Evolutionary conservation across 108 stramenopile species (phyloP).

Genomic region (Nitzschia sp.): DNA sequence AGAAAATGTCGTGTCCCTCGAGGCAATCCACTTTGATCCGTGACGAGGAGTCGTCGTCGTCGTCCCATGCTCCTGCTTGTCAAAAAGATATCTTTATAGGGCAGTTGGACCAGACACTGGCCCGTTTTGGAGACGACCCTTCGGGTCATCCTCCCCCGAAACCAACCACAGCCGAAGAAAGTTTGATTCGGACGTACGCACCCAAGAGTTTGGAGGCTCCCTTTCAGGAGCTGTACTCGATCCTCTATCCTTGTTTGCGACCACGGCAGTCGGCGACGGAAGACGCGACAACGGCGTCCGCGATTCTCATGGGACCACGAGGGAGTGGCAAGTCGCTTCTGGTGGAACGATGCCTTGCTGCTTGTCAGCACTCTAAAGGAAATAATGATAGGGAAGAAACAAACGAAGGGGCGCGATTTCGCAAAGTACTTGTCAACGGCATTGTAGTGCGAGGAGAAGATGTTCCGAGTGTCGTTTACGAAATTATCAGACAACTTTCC

Average conservation of each 20-base stretch:
- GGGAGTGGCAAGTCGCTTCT: conserved; percentile 77
- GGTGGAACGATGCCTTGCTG: conserved; percentile 63
- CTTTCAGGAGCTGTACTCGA: conserved; percentile 39
- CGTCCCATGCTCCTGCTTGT: not conserved
- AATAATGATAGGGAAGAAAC: not conserved
- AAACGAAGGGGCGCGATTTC: conserved; percentile 32
- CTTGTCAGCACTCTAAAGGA: conserved; percentile 25
- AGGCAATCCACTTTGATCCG: not conserved
- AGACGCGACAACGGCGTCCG: conserved; percentile 53
- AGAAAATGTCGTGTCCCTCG: not conserved
- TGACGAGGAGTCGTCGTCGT: not conserved
- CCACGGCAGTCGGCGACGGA: not conserved
- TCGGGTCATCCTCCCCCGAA: not conserved
- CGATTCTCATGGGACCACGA: conserved; percentile 70
- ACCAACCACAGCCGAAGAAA: conserved; percentile 18
- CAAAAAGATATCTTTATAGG: not conserved
- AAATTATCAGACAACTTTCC: conserved; percentile 81
- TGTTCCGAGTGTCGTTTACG: conserved; percentile 54
- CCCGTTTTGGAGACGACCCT: conserved; percentile 11
- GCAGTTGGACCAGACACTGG: conserved; percentile 2
- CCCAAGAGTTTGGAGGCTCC: conserved; percentile 33
- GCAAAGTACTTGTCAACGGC: conserved; percentile 70
- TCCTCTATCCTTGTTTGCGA: conserved; percentile 32
- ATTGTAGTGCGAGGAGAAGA: conserved; percentile 69
- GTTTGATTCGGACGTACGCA: conserved; percentile 24